Base-by-base conservation (phyloP, 345 rosid genomes). In the Citropsis articulata region DNA sequence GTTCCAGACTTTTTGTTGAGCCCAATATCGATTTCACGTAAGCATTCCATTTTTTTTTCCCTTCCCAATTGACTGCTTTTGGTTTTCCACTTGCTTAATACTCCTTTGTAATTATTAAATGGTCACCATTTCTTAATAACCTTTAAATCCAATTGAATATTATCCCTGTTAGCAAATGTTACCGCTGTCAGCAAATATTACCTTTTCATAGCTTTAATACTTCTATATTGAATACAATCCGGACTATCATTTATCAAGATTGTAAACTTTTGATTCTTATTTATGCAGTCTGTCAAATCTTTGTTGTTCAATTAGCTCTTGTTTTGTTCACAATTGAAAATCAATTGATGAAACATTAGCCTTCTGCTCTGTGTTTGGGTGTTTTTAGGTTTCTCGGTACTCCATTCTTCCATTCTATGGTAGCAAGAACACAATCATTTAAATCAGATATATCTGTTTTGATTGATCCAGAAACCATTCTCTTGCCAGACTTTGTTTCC, bases 401-500 rank as follows among this genome's bases (percentile, higher is more conserved):
- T 79, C 97, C 97, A 4, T 96, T 90, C 80, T 75, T 92, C 78
- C 98, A 96, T 84, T 92, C 99, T 62, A 90, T 96, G 95, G 80
- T 92, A 71, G 97, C 88, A 33, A 93, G 89, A 80, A 85, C 84
- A 2, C 79, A 72, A 76, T 78, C 73, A 59, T 90, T 82, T 35
- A 0, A 25, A 6, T 86, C 89, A n/a, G 97, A 92, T 77, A 79
- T 96, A 75, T 80, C 80, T 33, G 91, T 88, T 73, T 83, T 92
- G 8, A 76, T 89, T 56, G 82, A 93, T 80, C 81, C 89, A 2
- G 76, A 86, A 79, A 87, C 94, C 75, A 71, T 92, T 83, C 84
- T 92, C 16, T 69, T 94, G 7, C 84, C 91, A 7, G 89, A 91
- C 84, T 86, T 93, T 60, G 35, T 92, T 67, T 83, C 89, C 27